Conservation (phyloP, 2,329 filamentous ascomycete genomes). For the Stagonosporopsis rhizophila region DNA sequence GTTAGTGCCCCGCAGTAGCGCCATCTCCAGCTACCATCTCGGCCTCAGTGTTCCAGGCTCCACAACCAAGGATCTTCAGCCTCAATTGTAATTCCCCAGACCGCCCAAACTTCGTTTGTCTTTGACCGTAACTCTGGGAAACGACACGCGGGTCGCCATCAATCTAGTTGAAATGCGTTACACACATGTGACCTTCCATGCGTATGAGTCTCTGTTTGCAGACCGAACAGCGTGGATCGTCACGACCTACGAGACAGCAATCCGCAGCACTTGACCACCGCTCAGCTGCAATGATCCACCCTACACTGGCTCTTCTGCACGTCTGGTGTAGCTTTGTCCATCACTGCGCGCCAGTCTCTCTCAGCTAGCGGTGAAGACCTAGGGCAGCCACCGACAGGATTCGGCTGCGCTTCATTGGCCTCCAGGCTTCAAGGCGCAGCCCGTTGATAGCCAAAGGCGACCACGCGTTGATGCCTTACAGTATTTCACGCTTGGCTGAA, state of each 20-base stretch:
- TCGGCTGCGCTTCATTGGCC: background rate
- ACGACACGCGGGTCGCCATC: background rate
- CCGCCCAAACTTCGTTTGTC: background rate
- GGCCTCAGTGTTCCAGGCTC: background rate
- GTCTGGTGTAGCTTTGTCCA: background rate
- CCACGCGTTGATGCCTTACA: constrained; percentile 5
- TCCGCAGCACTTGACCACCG: background rate
- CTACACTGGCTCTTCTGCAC: constrained; percentile 1
- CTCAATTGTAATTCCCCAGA: background rate
- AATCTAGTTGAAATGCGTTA: background rate
- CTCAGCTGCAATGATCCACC: background rate
- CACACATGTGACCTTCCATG: constrained; percentile 4
- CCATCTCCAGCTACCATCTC: constrained; percentile 3
- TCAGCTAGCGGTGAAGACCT: constrained; percentile 10
- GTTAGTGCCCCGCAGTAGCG: constrained; percentile 1
- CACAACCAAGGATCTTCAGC: constrained; percentile 3
- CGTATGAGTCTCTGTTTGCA: background rate
- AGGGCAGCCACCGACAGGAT: background rate
- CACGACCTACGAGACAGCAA: background rate
- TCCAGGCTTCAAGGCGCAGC: background rate
- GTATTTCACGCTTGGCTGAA: background rate
- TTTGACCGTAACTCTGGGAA: background rate
- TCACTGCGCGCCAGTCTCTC: background rate
- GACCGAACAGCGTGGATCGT: background rate
- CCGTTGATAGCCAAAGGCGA: constrained; percentile 3